phyloP scores from a whole-genome alignment of 805 yeast genomes.

The Kuraishia piskuri region DNA sequence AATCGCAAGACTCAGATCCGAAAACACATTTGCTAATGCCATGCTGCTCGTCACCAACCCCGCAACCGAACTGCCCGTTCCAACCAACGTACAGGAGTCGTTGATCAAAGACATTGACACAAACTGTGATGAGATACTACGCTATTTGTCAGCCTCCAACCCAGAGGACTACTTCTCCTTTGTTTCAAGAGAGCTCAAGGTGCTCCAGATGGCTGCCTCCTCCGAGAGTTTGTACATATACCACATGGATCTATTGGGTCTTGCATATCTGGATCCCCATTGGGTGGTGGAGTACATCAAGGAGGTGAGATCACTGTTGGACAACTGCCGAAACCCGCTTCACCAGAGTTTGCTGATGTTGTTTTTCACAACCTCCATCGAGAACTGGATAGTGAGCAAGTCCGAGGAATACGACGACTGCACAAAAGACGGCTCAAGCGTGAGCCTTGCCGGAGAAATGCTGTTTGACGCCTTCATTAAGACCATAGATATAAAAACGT shows the following conservation, averaged over 20 bases:
- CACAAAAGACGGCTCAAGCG: slow-evolving; percentile 3
- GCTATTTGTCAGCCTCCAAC: slow-evolving; percentile 43
- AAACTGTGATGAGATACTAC: slow-evolving; percentile 29
- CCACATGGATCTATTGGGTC: slow-evolving; percentile 36
- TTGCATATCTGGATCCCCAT: slow-evolving; percentile 29
- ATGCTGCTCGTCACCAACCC: slow-evolving; percentile 4
- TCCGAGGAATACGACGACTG: slow-evolving; percentile 33
- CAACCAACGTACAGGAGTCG: background rate
- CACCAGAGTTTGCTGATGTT: slow-evolving; percentile 36
- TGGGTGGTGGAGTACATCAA: slow-evolving; percentile 29
- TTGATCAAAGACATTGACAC: slow-evolving; percentile 26
- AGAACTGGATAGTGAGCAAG: slow-evolving; percentile 41
- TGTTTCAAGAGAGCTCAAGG: slow-evolving; percentile 19
- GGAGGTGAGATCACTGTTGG: slow-evolving; percentile 27
- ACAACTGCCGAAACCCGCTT: slow-evolving; percentile 30
- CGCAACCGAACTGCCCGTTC: background rate
- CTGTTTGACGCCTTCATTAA: slow-evolving; percentile 27
- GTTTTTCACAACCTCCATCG: slow-evolving; percentile 36
- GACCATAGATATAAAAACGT: slow-evolving; percentile 19
- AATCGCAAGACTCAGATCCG: slow-evolving; percentile 7
- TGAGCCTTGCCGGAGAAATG: slow-evolving; percentile 18
- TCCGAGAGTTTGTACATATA: slow-evolving; percentile 29
- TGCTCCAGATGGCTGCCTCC: slow-evolving; percentile 19
- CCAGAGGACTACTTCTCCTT: slow-evolving; percentile 32
- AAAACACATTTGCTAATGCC: slow-evolving; percentile 1